These are phyloP conservation scores for Saccharomycopsis fibuligera DNA, from an alignment of 805 yeast species.

Conservation along the genomic window DNA sequence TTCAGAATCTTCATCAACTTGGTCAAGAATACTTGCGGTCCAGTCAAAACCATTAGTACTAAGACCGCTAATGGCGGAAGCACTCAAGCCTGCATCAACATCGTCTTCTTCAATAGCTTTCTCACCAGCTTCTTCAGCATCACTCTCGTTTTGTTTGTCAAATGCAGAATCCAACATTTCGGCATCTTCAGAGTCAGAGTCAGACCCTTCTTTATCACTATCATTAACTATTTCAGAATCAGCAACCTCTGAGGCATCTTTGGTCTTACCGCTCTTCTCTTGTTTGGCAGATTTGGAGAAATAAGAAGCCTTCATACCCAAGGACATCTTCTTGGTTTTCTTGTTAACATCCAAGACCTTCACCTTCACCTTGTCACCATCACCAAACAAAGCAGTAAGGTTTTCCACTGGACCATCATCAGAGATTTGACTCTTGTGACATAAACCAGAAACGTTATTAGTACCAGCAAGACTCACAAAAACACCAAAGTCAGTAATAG, in stretches of 20 bases:
- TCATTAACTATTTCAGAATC: constrained; percentile 28
- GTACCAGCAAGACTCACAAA: constrained; percentile 78
- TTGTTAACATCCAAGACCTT: constrained; percentile 58
- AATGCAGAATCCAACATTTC: constrained; percentile 28
- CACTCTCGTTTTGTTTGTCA: constrained; percentile 28
- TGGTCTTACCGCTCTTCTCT: too few relatives aligned
- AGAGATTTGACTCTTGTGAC: constrained; percentile 80
- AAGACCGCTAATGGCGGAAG: constrained; percentile 45
- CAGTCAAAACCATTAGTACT: constrained; percentile 90
- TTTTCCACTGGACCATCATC: constrained; percentile 56
- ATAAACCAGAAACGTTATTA: constrained; percentile 71
- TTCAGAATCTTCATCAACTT: constrained; percentile 54
- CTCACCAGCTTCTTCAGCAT: constrained; percentile 27
- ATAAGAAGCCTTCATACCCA: constrained; percentile 94
- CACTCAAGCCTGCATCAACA: constrained; percentile 5
- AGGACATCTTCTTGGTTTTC: constrained; percentile 67
- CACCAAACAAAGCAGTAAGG: constrained; percentile 61
- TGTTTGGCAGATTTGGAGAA: constrained; percentile 39
- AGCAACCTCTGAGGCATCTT: constrained; percentile 25
- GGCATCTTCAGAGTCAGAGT: constrained; percentile 31
- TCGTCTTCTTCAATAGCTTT: constrained; percentile 29
- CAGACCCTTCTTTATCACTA: constrained; percentile 31
- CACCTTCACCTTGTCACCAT: constrained; percentile 88
- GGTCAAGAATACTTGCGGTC: constrained; percentile 87
- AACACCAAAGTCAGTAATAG: constrained; percentile 84